Percentiles rank a stretch among this genome's conserved stretches.
Conservation (phyloP, 495 filamentous ascomycete species). For the Acidomyces sp. region DNA sequence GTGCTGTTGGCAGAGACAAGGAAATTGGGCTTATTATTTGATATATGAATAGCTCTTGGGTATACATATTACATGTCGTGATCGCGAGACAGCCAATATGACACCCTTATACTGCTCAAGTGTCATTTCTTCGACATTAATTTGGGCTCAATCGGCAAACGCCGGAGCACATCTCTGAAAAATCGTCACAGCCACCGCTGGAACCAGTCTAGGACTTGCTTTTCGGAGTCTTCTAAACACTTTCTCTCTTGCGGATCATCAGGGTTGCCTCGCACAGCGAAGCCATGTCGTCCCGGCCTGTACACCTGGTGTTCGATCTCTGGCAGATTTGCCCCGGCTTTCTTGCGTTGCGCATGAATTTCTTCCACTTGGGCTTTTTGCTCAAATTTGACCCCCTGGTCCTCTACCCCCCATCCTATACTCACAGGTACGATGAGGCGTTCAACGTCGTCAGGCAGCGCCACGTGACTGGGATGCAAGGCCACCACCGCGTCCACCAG, state of each 20-base stretch:
- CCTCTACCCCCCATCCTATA: slow-evolving; percentile 30
- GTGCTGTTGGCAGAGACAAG: too few relatives aligned
- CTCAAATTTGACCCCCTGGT: slow-evolving; percentile 22
- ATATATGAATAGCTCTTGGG: too few relatives aligned
- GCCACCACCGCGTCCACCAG: slow-evolving; percentile 30
- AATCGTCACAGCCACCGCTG: slow-evolving; percentile 20
- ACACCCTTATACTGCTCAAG: too few relatives aligned
- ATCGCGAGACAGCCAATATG: too few relatives aligned
- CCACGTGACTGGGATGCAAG: slow-evolving; percentile 30
- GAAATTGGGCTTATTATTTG: too few relatives aligned
- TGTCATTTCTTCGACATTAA: too few relatives aligned
- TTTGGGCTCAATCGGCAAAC: too few relatives aligned
- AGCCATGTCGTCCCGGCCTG: slow-evolving; percentile 30
- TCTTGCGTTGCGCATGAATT: slow-evolving; percentile 17
- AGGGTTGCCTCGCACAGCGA: slow-evolving; percentile 29
- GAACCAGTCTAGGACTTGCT: slow-evolving; percentile 27
- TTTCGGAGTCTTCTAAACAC: slow-evolving; percentile 28
- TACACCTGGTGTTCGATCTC: slow-evolving; percentile 28
- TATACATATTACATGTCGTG: too few relatives aligned
- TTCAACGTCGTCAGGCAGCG: slow-evolving; percentile 31
- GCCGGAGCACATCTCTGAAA: too few relatives aligned
- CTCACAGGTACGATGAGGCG: slow-evolving; percentile 27
- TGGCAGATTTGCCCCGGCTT: slow-evolving; percentile 20
- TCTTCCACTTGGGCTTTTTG: slow-evolving; percentile 24
- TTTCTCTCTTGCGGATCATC: slow-evolving; percentile 23